A percentile compares a stretch with the other conserved stretches of the same genome.
Evolutionary conservation across 768 basidiomycete species (phyloP).

Genomic region (Russula emetica): DNA sequence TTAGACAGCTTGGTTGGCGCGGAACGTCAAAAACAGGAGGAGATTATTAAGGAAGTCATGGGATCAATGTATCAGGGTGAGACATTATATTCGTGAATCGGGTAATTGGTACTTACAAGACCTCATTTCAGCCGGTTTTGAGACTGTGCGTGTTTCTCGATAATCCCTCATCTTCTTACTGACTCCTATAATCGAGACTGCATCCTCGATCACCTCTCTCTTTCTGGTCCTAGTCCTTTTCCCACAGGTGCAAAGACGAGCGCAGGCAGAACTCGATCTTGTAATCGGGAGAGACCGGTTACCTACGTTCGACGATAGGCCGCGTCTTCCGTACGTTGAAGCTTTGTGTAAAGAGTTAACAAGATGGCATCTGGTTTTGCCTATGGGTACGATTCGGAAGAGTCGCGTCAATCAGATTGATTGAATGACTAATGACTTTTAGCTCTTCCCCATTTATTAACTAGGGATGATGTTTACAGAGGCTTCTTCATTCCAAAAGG

Average conservation of each 20-base stretch:
- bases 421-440: neutral
- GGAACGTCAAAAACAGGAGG: slow-evolving; percentile 6
- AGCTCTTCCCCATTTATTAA: slow-evolving; percentile 29
- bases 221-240: slow-evolving; percentile 16
- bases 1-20: slow-evolving; percentile 3
- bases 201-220: slow-evolving; percentile 6
- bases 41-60: neutral
- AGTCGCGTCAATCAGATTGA: neutral
- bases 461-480: slow-evolving; percentile 30
- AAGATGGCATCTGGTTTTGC: slow-evolving; percentile 28
- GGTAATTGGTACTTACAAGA: neutral
- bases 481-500: slow-evolving; percentile 33
- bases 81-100: neutral
- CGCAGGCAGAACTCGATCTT: slow-evolving; percentile 1
- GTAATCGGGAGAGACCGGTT: slow-evolving; percentile 29
- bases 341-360: slow-evolving; percentile 30
- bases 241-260: slow-evolving; percentile 19
- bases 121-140: slow-evolving; percentile 12
- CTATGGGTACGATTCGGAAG: slow-evolving; percentile 4
- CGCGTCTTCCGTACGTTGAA: slow-evolving; percentile 31
- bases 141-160: slow-evolving; percentile 1
- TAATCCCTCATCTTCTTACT: neutral
- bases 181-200: neutral
- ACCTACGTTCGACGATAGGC: slow-evolving; percentile 31
- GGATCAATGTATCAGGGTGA: slow-evolving; percentile 15